Evolutionary conservation across 345 rosid genomes (phyloP), one percentile per base, ranked within the genome.

Genomic region (Moricandia moricandioides): DNA sequence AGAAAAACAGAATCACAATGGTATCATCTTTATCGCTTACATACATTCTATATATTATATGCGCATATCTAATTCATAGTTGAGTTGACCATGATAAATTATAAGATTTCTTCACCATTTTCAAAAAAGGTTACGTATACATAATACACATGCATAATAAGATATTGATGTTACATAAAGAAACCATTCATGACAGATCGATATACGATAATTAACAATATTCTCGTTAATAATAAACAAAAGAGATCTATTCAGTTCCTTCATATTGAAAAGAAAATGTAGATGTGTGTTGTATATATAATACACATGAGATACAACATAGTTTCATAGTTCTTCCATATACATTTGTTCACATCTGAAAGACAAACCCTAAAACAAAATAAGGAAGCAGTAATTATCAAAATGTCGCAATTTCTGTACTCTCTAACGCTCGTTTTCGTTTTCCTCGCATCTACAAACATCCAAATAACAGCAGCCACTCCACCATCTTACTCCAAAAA

Each of bases 401-500:
- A 59, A 34, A 71, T 65, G 72, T 71, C 72, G 8, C 72, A 59
- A 4, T 0, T 78, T 55, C 10, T 79, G 43, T 52, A 31, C 47
- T 67, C 73, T 47, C 71, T 85, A 17, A 8, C 73, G 17, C 52
- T 80, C 35, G 4, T 82, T 30, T 34, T 81, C 14, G 7, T 67
- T 33, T 13, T 62, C 70, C 18, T 76, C 7, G 9, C 69, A 30
- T 39, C 70, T 0, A 70, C 76, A 30, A 62, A 29, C 27, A 31
- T 56, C 4, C 56, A 63, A 0, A 67, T 43, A 58, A 66, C 83
- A 6, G 4, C 54, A 43, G 80, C 82, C 65, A 49, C 81, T 45
- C 10, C 83, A 60, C 6, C 82, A 40, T 7, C 81, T 8, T 49
- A 82, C 11, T 58, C 65, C n/a, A 58, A 79, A 4, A 55, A 71